These are phyloP conservation scores for Chrysoporthe cubensis DNA, from an alignment of 2,329 filamentous ascomycete genomes.

Conservation along the genomic window DNA sequence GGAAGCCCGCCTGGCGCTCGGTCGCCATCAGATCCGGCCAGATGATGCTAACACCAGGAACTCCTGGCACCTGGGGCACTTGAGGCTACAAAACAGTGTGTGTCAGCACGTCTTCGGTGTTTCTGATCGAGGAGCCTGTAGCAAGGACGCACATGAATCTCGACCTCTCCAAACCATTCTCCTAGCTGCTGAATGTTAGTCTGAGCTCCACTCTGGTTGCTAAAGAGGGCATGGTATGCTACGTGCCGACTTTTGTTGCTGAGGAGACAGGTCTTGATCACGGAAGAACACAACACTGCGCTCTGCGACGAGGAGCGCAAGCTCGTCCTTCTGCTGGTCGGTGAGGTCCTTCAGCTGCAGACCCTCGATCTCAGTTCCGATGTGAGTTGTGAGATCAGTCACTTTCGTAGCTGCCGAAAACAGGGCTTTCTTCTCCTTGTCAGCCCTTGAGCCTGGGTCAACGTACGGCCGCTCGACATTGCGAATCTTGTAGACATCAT, in stretches of 20 bases:
- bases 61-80: constrained; percentile 70
- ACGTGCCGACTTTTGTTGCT: constrained; percentile 58
- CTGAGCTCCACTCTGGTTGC: no score
- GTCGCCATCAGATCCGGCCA: constrained; percentile 71
- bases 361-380: constrained; percentile 67
- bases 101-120: not conserved
- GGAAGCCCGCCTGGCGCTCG: constrained; percentile 64
- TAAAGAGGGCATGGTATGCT: not conserved
- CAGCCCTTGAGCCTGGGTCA: constrained; percentile 67
- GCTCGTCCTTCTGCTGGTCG: constrained; percentile 61
- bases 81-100: constrained; percentile 57
- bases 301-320: constrained; percentile 66
- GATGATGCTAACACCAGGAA: constrained; percentile 67
- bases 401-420: constrained; percentile 65
- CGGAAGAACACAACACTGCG: constrained; percentile 69
- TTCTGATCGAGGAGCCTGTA: not conserved
- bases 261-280: constrained; percentile 64
- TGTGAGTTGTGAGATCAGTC: constrained; percentile 63
- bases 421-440: constrained; percentile 65
- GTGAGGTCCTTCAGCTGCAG: constrained; percentile 66
- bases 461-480: constrained; percentile 57
- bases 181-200: constrained; percentile 46
- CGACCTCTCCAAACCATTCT: constrained; percentile 66
- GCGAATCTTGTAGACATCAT: constrained; percentile 71
- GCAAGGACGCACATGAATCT: constrained; percentile 63